Evolutionary conservation across 306 rosid genomes (phyloP).

Genomic region (Castanospermum australe): DNA sequence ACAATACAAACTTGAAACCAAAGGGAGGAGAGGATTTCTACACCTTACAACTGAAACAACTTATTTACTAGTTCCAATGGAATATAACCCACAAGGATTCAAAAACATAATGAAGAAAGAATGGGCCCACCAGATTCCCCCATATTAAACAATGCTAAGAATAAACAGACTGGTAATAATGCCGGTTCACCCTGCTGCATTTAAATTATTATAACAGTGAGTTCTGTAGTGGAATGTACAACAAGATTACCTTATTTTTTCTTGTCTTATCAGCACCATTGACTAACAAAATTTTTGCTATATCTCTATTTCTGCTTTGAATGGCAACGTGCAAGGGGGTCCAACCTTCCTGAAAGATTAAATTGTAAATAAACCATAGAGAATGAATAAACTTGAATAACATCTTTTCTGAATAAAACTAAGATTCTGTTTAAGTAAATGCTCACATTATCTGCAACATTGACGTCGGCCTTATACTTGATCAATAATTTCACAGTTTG

Average conservation of each 20-base stretch:
- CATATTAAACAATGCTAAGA: not conserved
- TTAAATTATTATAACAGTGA: not conserved
- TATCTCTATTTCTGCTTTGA: constrained; percentile 83
- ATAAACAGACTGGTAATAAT: constrained; percentile 1
- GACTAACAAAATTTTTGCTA: constrained; percentile 76
- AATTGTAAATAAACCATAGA: not conserved
- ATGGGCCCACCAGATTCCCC: not conserved
- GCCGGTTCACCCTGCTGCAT: not conserved
- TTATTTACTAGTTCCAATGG: not conserved
- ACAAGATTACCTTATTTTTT: constrained; percentile 68
- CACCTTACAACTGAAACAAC: constrained; percentile 9
- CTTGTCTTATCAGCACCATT: constrained; percentile 80
- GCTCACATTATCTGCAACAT: constrained; percentile 75
- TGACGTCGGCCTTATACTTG: constrained; percentile 75
- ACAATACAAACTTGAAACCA: constrained; percentile 6
- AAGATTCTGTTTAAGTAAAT: not conserved
- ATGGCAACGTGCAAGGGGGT: constrained; percentile 88
- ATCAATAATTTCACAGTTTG: constrained; percentile 83
- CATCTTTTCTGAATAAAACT: not conserved
- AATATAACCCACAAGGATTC: not conserved
- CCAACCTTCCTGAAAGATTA: constrained; percentile 80
- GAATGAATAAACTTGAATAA: not conserved
- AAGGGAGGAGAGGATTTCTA: not conserved
- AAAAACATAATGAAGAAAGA: not conserved
- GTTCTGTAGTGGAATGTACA: not conserved